Base-by-base conservation (phyloP, 2,329 filamentous ascomycete genomes). In the Polychaeton citri region DNA sequence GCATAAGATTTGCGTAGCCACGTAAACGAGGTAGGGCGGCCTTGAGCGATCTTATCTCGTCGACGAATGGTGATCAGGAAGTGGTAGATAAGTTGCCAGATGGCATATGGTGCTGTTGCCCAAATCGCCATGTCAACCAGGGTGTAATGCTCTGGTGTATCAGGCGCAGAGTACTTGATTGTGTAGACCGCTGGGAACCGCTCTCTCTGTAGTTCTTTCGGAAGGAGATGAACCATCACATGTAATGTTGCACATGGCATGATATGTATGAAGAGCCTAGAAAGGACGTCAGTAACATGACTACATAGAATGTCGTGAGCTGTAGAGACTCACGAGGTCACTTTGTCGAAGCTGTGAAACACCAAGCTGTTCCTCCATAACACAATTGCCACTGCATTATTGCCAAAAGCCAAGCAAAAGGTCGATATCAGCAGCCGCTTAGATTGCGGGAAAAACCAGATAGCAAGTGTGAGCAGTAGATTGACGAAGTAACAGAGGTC, bases 281-380 rank as follows among this genome's bases (percentile, higher is more conserved):
- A 5, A 30, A 20, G 9, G 16, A 13, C 20, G 37, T 48, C 33
- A 46, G 32, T 20, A 35, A 24, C 19, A 30, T 10, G 32, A 6
- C 18, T 7, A 3, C n/a, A n/a, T n/a, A n/a, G n/a, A n/a, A n/a
- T 12, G 19, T 35, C 13, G 16, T 34, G n/a, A 16, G 30, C 9
- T 2, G 32, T 12, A 9, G 8, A 7, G 36, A 38, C 38, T 34
- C 60, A 76, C 55, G 84, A 90, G 9, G 87, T 92, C 42, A 96
- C 86, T 62, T 98, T 98, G 69, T 98, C 90, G 61, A 98, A 78
- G 54, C 85, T 93, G 66, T 98, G 90, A 59, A 98, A 98, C 32
- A 98, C 90, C 53, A 98, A 74, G 20, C 87, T 95, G 59, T 98
- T 98, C 44, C 90, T 78, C 90, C 90, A 98, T 87, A 98, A 90